Percentiles rank a stretch among this genome's conserved stretches.
These are phyloP conservation scores for Malassezia pachydermatis DNA, from an alignment of 1,284 basidiomycete genomes.

Conservation along the genomic window DNA sequence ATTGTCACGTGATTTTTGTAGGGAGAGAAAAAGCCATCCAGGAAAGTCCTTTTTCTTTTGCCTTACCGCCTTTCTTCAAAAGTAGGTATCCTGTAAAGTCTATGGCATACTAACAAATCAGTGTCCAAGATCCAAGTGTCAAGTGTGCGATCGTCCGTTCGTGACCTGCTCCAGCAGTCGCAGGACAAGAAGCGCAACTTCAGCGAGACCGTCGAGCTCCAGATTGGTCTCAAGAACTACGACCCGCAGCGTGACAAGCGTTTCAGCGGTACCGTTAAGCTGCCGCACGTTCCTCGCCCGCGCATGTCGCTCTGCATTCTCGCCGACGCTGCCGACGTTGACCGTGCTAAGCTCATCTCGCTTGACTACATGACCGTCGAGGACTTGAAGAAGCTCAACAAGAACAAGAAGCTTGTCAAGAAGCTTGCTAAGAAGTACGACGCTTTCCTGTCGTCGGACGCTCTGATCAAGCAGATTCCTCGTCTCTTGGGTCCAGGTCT, in stretches of 20 bases:
- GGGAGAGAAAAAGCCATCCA: background rate
- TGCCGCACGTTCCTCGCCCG: conserved; percentile 91
- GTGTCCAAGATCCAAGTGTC: conserved; percentile 43
- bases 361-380: conserved; percentile 97
- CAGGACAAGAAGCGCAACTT: conserved; percentile 48
- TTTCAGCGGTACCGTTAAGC: conserved; percentile 54
- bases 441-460: conserved; percentile 94
- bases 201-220: conserved; percentile 48
- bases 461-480: conserved; percentile 98
- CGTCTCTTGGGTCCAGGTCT: conserved; percentile 99
- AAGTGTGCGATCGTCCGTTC: conserved; percentile 43
- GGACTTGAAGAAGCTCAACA: conserved; percentile 99
- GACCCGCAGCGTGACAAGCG: conserved; percentile 49
- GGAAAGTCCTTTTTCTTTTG: background rate
- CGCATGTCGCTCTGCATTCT: conserved; percentile 99
- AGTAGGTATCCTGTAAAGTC: background rate
- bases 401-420: conserved; percentile 99
- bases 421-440: conserved; percentile 99
- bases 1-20: conserved; percentile 16
- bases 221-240: conserved; percentile 49
- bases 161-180: conserved; percentile 40
- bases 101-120: background rate
- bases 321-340: conserved; percentile 95
- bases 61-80: conserved; percentile 7
- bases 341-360: conserved; percentile 93